phyloP scores from a whole-genome alignment of 2,329 filamentous ascomycete species.

The Xenosphaeropsis pyriputrescens region DNA sequence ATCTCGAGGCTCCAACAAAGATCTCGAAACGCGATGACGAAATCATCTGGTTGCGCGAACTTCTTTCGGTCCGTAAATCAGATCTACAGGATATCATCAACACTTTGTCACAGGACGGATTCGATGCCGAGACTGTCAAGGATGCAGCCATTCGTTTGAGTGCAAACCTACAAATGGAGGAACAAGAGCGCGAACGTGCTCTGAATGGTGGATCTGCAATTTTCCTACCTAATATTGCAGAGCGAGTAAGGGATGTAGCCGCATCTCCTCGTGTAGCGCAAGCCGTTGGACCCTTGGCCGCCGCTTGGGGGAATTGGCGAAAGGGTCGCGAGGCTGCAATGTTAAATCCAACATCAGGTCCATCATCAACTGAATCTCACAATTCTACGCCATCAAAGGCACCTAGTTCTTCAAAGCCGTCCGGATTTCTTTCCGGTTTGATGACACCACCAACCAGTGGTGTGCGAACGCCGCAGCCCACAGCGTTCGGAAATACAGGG shows the following conservation, averaged over 20 bases:
- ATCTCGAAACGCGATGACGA: conserved; percentile 88
- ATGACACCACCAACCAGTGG: conserved; percentile 79
- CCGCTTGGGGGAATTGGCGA: conserved; percentile 95
- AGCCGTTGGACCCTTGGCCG: conserved; percentile 61
- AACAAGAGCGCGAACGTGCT: conserved; percentile 82
- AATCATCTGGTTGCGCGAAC: conserved; percentile 86
- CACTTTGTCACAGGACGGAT: conserved; percentile 58
- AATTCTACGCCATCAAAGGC: conserved; percentile 43
- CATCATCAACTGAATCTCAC: conserved; percentile 9
- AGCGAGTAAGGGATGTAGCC: conserved; percentile 59
- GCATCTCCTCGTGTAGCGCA: conserved; percentile 74
- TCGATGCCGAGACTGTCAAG: conserved; percentile 65
- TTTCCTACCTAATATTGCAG: conserved; percentile 61
- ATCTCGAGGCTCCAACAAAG: conserved; percentile 66
- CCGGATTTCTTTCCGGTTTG: conserved; percentile 60
- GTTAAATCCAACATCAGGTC: conserved; percentile 10
- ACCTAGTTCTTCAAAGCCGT: conserved; percentile 23
- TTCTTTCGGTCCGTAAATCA: conserved; percentile 77
- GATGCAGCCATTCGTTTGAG: conserved; percentile 88
- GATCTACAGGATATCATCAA: conserved; percentile 87
- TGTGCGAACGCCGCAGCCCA: conserved; percentile 41
- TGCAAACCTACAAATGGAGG: conserved; percentile 94
- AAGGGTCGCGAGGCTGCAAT: conserved; percentile 31
- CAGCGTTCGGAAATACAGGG: conserved; percentile 45
- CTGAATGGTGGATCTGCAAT: conserved; percentile 54